phyloP scores from a whole-genome alignment of 108 stramenopile genomes.

The Parmales sp. region DNA sequence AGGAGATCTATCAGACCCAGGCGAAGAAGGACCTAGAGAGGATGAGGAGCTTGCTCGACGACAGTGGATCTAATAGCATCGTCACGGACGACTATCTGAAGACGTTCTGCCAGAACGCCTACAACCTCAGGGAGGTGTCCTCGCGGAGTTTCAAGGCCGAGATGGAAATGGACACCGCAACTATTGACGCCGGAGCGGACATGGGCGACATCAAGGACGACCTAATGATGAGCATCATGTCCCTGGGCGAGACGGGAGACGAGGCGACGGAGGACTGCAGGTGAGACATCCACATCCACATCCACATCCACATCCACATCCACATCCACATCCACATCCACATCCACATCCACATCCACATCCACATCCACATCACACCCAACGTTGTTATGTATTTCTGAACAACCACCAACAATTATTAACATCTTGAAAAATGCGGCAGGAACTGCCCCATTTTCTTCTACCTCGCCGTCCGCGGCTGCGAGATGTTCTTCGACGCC shows the following conservation, averaged over 20 bases:
- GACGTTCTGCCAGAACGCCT: constrained; percentile 64
- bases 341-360: too few species aligned
- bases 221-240: too few species aligned
- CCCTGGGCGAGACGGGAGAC: not conserved
- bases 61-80: constrained; percentile 10
- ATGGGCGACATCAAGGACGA: constrained; percentile 6
- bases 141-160: constrained; percentile 50
- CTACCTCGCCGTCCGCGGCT: constrained; percentile 69
- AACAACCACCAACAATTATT: too few species aligned
- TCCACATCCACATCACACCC: too few species aligned
- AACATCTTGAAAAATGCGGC: too few species aligned
- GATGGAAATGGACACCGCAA: constrained; percentile 27
- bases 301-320: too few species aligned
- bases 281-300: too few species aligned
- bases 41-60: constrained; percentile 5
- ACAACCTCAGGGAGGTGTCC: constrained; percentile 41
- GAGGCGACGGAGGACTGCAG: not conserved
- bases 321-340: too few species aligned
- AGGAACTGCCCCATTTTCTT: constrained; percentile 63
- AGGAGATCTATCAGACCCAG: constrained; percentile 57
- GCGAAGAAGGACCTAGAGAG: constrained; percentile 48
- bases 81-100: constrained; percentile 41
- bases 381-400: too few species aligned
- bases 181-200: constrained; percentile 14
- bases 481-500: constrained; percentile 53